Evolutionary conservation across 805 yeast species (phyloP).

Genomic region (Myxozyma neglecta): DNA sequence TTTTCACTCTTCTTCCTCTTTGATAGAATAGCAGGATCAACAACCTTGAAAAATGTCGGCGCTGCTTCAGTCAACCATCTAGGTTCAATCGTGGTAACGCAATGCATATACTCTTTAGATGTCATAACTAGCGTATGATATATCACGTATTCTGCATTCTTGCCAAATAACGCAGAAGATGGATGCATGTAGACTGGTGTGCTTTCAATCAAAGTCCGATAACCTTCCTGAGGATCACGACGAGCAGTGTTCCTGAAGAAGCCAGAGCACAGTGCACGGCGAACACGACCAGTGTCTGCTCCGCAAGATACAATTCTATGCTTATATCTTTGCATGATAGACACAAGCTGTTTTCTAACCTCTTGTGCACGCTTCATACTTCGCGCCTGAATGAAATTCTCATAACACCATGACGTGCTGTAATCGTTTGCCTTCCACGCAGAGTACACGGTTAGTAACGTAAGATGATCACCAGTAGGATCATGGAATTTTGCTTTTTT

Average conservation of each 20-base stretch:
- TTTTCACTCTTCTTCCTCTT: constrained; percentile 58
- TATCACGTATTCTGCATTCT: constrained; percentile 71
- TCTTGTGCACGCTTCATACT: constrained; percentile 67
- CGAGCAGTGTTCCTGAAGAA: constrained; percentile 67
- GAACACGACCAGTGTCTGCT: constrained; percentile 42
- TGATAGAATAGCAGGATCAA: constrained; percentile 52
- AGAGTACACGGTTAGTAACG: constrained; percentile 70
- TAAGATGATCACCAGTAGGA: constrained; percentile 74
- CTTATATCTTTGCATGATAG: constrained; percentile 43
- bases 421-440: constrained; percentile 70
- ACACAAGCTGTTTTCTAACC: constrained; percentile 67
- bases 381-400: constrained; percentile 75
- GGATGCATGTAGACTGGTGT: constrained; percentile 75
- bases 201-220: constrained; percentile 42
- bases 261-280: constrained; percentile 63
- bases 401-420: constrained; percentile 80
- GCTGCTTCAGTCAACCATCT: constrained; percentile 74
- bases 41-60: constrained; percentile 68
- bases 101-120: constrained; percentile 82
- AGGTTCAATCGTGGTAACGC: constrained; percentile 68
- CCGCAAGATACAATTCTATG: constrained; percentile 40
- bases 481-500: constrained; percentile 56
- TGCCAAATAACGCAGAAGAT: constrained; percentile 71
- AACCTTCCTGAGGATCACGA: constrained; percentile 62
- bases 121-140: constrained; percentile 85